Base-by-base conservation (phyloP, 768 basidiomycete species). In the Suillus ampliporus region DNA sequence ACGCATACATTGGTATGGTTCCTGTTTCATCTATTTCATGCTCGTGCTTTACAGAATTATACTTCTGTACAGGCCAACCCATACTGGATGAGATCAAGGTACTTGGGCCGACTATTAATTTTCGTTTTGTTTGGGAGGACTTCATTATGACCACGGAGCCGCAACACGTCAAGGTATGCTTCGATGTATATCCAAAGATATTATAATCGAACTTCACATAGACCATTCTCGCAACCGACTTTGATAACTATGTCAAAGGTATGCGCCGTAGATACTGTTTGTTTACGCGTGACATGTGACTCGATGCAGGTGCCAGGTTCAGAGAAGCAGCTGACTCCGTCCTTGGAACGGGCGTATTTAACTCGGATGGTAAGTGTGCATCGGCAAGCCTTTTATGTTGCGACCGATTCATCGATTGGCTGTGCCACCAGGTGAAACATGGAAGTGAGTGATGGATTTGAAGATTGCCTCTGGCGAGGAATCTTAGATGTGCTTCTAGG, bases 361-460 rank as follows among this genome's bases (percentile, higher is more conserved):
- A 84, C 64, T 79, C 82, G 3, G 82, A 85, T 67, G 83, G 83
- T 79, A 60, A 57, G 72, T 26, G 41, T 41, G 41, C 6, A 41
- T 14, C 44, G 21, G 44, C 21, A 5, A 46, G 11, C 2, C 34
- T 1, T 21, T 26, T 26, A 23, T 48, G 47, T 48, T 48, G 26
- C 9, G 26, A 26, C 23, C 9, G 15, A 48, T 26, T 47, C 8
- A 35, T 61, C 60, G 41, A 73, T 35, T 31, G 26, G 40, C 23
- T 48, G 37, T 52, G 1, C 51, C 5, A 34, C 11, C 57, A 87
- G 87, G 87, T n/a, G 86, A 89, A 1, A 80, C 85, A 74, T 91
- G 90, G 89, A 90, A 87, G 86, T 89, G 67, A 64, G 82, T 28
- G 1, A 43, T 31, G 28, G 2, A 52, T 41, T n/a, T 9, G 40